phyloP scores from a whole-genome alignment of 495 filamentous ascomycete species.

The Pyrenopolyporus hunteri region DNA sequence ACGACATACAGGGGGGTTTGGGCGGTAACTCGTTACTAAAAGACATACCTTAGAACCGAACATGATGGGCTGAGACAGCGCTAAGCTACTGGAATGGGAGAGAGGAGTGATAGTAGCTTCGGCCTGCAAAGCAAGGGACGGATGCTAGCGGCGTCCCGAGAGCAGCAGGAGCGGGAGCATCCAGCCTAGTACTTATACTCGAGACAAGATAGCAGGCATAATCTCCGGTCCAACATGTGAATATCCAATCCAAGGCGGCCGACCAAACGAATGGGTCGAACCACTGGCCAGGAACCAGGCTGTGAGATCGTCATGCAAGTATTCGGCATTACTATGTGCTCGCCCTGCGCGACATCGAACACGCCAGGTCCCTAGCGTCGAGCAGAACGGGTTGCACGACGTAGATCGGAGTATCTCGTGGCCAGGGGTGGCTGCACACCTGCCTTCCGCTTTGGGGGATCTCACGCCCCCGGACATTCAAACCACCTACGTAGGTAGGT shows the following conservation, averaged over 20 bases:
- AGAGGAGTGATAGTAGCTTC: not conserved
- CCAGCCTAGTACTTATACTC: slow-evolving; percentile 12
- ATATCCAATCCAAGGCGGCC: slow-evolving; percentile 19
- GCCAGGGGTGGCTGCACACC: slow-evolving; percentile 2
- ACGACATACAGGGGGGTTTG: not conserved
- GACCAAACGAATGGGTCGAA: slow-evolving; percentile 16
- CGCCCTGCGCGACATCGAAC: slow-evolving; percentile 16
- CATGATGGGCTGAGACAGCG: slow-evolving; percentile 28
- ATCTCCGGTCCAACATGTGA: slow-evolving; percentile 19
- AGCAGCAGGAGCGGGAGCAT: too few relatives aligned
- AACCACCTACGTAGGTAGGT: too few relatives aligned
- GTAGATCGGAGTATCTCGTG: not conserved
- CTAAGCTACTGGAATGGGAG: not conserved
- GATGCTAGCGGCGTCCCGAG: not conserved
- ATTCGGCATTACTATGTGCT: slow-evolving; percentile 20
- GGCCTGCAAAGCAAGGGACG: not conserved
- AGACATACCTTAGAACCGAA: slow-evolving; percentile 38
- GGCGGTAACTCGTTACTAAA: not conserved
- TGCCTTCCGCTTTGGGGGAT: slow-evolving; percentile 32
- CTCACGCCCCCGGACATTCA: not conserved
- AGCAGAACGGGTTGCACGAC: not conserved
- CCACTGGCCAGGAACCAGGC: slow-evolving; percentile 16
- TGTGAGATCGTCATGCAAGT: slow-evolving; percentile 14
- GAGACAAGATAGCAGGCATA: not conserved
- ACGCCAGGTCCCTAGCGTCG: not conserved